Base-by-base conservation (phyloP, 208 protist genomes). In the Jaenimonas drosophilae region DNA sequence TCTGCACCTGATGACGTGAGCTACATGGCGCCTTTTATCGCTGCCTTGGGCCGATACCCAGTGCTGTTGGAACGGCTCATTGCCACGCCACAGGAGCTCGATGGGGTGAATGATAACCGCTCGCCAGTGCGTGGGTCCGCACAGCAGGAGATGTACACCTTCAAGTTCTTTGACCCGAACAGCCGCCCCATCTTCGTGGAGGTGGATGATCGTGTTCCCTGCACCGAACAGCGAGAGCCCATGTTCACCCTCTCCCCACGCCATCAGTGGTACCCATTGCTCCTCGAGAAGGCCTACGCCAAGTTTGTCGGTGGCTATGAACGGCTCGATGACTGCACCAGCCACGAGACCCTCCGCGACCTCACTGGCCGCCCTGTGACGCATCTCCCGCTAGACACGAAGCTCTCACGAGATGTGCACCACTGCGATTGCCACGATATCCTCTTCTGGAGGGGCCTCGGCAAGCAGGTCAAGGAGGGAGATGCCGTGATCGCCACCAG, bases 211-310 rank as follows among this genome's bases (percentile, higher is more conserved):
- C 57, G 63, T 40, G 41, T 70, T 4, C 63, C 63, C 14, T 45
- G 47, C 27, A 37, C 59, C 37, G 43, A 25, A 30, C 40, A 61
- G 31, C 36, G 31, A 21, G 44, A 70, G 20, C 63, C 63, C 9
- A 65, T 64, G 39, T 74, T 56, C 44, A 60, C 59, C 19, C 57
- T 21, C 1, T 39, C 59, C 16, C 64, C 60, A 23, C 39, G 38
- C 2, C 64, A 47, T 9, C 41, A 29, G 37, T 67, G 57, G 60
- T 81, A 59, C 41, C 67, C 72, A 9, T 41, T 74, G 11, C 36
- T 81, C 17, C 25, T 81, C 16, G 72, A 81, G 53, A 81, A 81
- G 63, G 72, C 72, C 14, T 81, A 81, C 45, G 72, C 72, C 4
- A 81, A 81, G 47, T 73, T 77, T 50, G 50, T 72, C 23, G 67